Percentiles rank a stretch among this genome's conserved stretches.
phyloP scores from a whole-genome alignment of 2,329 filamentous ascomycete species.

The Xylaria sp. region DNA sequence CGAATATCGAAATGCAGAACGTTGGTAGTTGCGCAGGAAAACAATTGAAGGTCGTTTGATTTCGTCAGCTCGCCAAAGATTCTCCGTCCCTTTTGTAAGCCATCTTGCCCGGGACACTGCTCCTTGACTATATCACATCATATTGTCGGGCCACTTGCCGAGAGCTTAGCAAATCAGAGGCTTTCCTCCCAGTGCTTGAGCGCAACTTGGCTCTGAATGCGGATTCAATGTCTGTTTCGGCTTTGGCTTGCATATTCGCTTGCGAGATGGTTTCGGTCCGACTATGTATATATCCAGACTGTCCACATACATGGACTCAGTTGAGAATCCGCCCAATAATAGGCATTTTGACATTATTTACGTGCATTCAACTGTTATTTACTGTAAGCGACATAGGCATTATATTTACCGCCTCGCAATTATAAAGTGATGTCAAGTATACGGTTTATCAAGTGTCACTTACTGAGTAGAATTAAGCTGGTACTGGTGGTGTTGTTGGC shows the following conservation, averaged over 20 bases:
- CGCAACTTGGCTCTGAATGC: slow-evolving; percentile 11
- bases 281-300: slow-evolving; percentile 16
- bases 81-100: slow-evolving; percentile 22
- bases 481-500: neutral
- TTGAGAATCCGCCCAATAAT: neutral
- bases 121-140: slow-evolving; percentile 22
- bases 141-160: slow-evolving; percentile 8
- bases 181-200: slow-evolving; percentile 4
- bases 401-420: neutral
- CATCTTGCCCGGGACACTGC: slow-evolving; percentile 1
- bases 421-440: neutral
- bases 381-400: neutral
- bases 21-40: slow-evolving; percentile 15
- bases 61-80: slow-evolving; percentile 27
- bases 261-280: slow-evolving; percentile 22
- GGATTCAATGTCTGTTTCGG: slow-evolving; percentile 17
- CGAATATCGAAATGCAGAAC: slow-evolving; percentile 25
- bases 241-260: slow-evolving; percentile 28
- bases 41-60: neutral
- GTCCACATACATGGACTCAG: neutral
- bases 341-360: slow-evolving; percentile 7
- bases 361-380: neutral
- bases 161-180: slow-evolving; percentile 14
- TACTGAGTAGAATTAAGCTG: neutral
- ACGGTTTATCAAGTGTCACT: neutral